These are phyloP conservation scores for Sporisorium reilianum DNA, from an alignment of 1,284 basidiomycete genomes.

Conservation along the genomic window DNA sequence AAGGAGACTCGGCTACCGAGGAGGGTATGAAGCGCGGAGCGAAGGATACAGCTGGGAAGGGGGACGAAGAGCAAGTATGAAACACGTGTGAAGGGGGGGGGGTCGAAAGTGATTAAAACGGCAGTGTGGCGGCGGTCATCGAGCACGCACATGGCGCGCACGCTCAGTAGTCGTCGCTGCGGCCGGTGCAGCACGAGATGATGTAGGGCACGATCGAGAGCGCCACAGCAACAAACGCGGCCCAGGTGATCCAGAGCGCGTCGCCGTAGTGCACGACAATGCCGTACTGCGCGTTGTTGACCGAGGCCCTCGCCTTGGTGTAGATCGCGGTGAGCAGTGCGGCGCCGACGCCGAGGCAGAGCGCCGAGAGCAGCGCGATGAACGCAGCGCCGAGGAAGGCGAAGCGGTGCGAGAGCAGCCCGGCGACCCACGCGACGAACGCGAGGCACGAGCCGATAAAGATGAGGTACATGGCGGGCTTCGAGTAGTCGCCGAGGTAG, in stretches of 20 bases:
- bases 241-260: constrained; percentile 66
- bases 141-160: not conserved
- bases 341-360: constrained; percentile 56
- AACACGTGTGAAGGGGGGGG: not conserved
- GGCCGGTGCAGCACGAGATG: constrained; percentile 53
- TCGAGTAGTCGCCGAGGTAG: constrained; percentile 55
- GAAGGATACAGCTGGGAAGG: not conserved
- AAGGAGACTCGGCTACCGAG: too few relatives aligned
- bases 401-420: constrained; percentile 58
- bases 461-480: constrained; percentile 62
- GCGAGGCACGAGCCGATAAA: constrained; percentile 65
- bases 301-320: constrained; percentile 39
- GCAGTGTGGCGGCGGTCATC: too few relatives aligned
- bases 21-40: not conserved
- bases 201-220: constrained; percentile 60
- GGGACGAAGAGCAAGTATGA: not conserved
- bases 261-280: constrained; percentile 58
- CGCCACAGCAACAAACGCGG: constrained; percentile 50
- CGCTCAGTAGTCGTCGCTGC: constrained; percentile 37
- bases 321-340: constrained; percentile 64
- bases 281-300: constrained; percentile 38
- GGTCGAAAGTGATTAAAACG: too few relatives aligned
- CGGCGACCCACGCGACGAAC: constrained; percentile 60
- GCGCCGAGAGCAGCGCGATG: constrained; percentile 57
- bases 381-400: constrained; percentile 60